Evolutionary conservation across 2,329 filamentous ascomycete species (phyloP), one percentile per base, ranked within the genome.

Genomic region (Microascus cirrosus): DNA sequence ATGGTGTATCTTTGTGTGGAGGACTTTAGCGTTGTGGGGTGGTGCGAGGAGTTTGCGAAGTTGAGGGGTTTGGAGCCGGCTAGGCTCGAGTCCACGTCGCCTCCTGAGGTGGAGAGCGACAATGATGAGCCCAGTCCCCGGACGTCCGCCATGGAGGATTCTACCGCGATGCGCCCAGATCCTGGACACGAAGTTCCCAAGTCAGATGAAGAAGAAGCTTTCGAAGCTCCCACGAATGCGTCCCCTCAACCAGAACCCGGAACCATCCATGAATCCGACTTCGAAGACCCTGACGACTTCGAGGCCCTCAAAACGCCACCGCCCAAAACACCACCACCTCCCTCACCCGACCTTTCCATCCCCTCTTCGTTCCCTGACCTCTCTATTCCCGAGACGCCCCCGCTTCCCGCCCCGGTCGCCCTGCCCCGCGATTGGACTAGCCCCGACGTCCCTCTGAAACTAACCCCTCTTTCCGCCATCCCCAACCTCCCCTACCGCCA

Each of bases 401-500:
- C 54, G n/a, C 39, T 55, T 36, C 34, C 57, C 15, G n/a, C 34
- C 6, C 68, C 71, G 3, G 62, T 75, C 24, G 68, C 70, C 2
- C 66, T 75, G 2, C 69, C 75, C 2, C 72, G 70, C 59, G 69
- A 74, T 56, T 74, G 72, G 67, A 69, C 72, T 56, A 65, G 77
- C 55, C 70, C 66, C 0, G 70, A 70, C 28, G 69, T 66, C 0
- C 77, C 79, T 0, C 69, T 81, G 18, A 81, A 78, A 61, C 74
- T 83, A 32, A 82, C 79, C 0, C 70, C 71, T 3, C 70, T 83
- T 13, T 71, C 71, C 53, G 69, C 74, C 7, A 76, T 83, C 54
- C 77, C 79, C 0, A 69, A 74, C 60, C 72, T 83, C 1, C 79
- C 79, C 1, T 82, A 79, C 66, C 75, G 76, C 57, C 78, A 82